Evolutionary conservation across 306 rosid genomes (phyloP), one percentile per base, ranked within the genome.

Genomic region (Quercus gilva): DNA sequence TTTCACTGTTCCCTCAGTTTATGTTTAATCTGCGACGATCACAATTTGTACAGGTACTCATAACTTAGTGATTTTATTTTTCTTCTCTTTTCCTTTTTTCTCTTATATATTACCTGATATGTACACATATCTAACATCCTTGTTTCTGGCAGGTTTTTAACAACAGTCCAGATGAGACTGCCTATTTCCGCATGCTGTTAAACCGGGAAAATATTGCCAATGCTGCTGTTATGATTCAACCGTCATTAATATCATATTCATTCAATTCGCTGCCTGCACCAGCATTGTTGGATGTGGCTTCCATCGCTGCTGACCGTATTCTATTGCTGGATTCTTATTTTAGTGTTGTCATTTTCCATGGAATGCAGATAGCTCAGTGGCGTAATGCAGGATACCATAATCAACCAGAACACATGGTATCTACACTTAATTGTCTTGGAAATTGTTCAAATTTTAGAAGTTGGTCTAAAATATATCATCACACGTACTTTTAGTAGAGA

Each of bases 101-200:
- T 79, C 25, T 52, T 20, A 31, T 60, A 49, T 75, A 65, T 11
- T 5, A 12, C 10, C n/a, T 52, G 14, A 12, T 68, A 49, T 23
- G 23, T 59, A 23, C 35, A 52, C 35, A 19, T 28, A 55, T 17
- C 12, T 41, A 11, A 26, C 1, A 5, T n/a, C 35, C 20, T 28
- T 70, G 45, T 8, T 41, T 15, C 85, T 79, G 85, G 77, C 89
- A 95, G 99, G 99, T 95, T 81, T 95, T 95, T 80, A 95, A 95
- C 88, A 95, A 95, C 89, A 95, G 99, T 89, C 99, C 99, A 60
- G 99, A 95, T 55, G 99, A 95, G 88, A 95, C 99, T 84, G 99
- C 99, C 74, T 93, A 91, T 82, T 95, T 95, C 81, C 91, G 97
- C 78, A 88, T 93, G 96, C 67, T 95, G 90, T 88, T 95, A 71